Base-by-base conservation (phyloP, 331 rosid genomes). In the Stylosanthes scabra region DNA sequence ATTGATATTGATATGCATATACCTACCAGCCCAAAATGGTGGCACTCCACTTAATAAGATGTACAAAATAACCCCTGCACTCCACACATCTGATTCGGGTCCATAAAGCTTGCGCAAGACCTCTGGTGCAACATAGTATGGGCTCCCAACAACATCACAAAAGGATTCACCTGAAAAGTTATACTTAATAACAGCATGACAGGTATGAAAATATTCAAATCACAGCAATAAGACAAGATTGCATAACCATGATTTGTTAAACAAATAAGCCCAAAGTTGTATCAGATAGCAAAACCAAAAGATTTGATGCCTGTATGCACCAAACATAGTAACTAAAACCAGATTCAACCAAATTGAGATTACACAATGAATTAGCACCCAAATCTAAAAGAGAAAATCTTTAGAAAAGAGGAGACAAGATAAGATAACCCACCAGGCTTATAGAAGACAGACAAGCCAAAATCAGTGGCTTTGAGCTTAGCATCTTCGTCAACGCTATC, bases 81-180 rank as follows among this genome's bases (percentile, higher is more conserved):
- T 87, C 91, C 91, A 87, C 70, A 87, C 89, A 9, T 87, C 91
- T 14, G 75, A 64, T 62, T 85, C 91, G 4, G 86, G 89, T 74
- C 88, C 88, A 75, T 87, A 87, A 68, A 72, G 82, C 50, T 85
- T 85, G 27, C 78, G 85, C 69, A 87, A 63, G 58, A 87, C 89
- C 79, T 87, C 91, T 5, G 91, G 91, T 47, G 91, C 91, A 63
- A 87, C 87, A 82, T 87, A 87, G 77, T 74, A 84, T 8, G 89
- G 87, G 77, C 91, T 84, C 65, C 91, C 91, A 78, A 82, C 91
- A 76, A 84, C 81, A 62, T 80, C 87, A 74, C 71, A 54, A 71
- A 87, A 80, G 51, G 78, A 70, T 75, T 84, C 87, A 54, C 91
- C 91, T 87, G 87, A 80, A 64, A 71, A 66, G 14, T 7, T 7